Base-by-base conservation (phyloP, 768 basidiomycete species). In the Pholiota conissans region DNA sequence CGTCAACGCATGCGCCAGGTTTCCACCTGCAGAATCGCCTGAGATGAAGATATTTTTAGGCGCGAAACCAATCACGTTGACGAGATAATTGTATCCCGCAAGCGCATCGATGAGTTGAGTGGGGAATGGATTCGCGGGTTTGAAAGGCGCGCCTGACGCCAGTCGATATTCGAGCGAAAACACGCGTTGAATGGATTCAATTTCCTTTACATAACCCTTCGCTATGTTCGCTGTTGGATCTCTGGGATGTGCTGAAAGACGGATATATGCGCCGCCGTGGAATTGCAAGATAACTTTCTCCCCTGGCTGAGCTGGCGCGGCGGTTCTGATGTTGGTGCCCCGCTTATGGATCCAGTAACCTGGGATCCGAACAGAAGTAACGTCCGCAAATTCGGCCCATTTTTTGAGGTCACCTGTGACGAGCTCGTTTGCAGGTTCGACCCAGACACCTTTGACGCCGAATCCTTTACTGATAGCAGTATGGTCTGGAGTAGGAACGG, bases 21-120 rank as follows among this genome's bases (percentile, higher is more conserved):
- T 89, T 3, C 79, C 91, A 3, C 91, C 91, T 0, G 91, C 89
- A 1, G 88, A 92, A 66, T 93, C 90, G 2, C 91, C 91, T 18
- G 76, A 76, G 20, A 92, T 50, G 54, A 90, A 76, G 64, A 93
- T 86, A 62, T 89, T 73, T 14, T 73, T 68, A 0, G 89, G 81
- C 1, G 74, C 60, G 66, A 90, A 85, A 0, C 84, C 82, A 26
- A 87, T 72, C 7, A 65, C 71, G 49, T 80, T 74, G 30, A 88
- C 76, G 20, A 92, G 84, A 68, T 92, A 87, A 46, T 79, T 72
- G 69, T 92, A 94, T 6, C 86, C 90, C 1, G 87, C 82, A 8
- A 93, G 71, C 3, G 84, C 85, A 65, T 94, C 91, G 13, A 93
- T 72, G 0, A 94, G 75, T 18, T 88, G 88, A 0, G 87, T 76